A percentile compares a stretch with the other conserved stretches of the same genome.
Conservation (phyloP, 108 stramenopile species). For the Cylindrotheca fusiformis region DNA sequence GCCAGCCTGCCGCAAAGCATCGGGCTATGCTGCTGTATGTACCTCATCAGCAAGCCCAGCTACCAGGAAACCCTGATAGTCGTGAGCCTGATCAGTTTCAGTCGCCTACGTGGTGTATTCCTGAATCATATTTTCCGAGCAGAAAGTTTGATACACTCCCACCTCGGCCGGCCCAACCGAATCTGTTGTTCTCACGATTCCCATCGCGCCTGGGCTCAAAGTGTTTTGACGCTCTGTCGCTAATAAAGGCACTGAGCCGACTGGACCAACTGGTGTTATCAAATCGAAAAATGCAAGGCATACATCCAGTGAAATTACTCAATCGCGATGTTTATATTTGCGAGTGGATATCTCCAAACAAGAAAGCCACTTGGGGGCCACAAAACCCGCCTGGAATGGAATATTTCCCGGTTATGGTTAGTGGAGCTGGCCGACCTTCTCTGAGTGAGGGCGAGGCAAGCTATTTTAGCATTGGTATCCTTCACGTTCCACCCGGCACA, state of each 20-base stretch:
- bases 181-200: constrained; percentile 54
- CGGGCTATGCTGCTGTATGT: constrained; percentile 68
- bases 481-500: constrained; percentile 57
- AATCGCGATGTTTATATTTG: constrained; percentile 77
- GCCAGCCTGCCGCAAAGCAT: constrained; percentile 36
- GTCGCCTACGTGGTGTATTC: constrained; percentile 75
- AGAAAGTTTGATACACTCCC: constrained; percentile 78
- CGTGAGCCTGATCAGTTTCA: constrained; percentile 14
- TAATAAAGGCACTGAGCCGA: constrained; percentile 70
- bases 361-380: constrained; percentile 29
- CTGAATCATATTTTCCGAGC: constrained; percentile 69
- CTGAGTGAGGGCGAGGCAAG: constrained; percentile 51
- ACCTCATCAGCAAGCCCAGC: constrained; percentile 21
- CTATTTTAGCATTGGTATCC: constrained; percentile 67
- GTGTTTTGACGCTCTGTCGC: constrained; percentile 55
- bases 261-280: constrained; percentile 62
- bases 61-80: background rate
- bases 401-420: constrained; percentile 66
- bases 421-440: constrained; percentile 59
- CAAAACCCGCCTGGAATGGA: constrained; percentile 34
- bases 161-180: constrained; percentile 69
- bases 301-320: constrained; percentile 38
- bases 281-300: constrained; percentile 41
- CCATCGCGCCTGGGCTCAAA: constrained; percentile 61
- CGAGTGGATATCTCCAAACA: constrained; percentile 65